Evolutionary conservation across 495 filamentous ascomycete species (phyloP).

Genomic region (Aspergillus hancockii): DNA sequence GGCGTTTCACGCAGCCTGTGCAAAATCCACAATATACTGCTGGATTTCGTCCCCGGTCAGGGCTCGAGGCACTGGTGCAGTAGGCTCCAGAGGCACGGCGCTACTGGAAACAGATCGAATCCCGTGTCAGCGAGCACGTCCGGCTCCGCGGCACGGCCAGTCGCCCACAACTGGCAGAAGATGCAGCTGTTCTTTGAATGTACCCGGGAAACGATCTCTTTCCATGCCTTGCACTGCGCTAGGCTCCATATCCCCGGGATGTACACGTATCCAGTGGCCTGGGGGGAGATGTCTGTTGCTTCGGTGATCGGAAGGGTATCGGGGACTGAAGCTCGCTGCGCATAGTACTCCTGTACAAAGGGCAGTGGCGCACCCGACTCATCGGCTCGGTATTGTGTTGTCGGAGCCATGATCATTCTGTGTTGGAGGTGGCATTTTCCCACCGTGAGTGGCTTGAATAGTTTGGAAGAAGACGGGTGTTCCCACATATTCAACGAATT

Average conservation of each 20-base stretch:
- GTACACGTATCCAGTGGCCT: slow-evolving; percentile 41
- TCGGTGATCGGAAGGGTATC: slow-evolving; percentile 59
- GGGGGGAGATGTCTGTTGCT: slow-evolving; percentile 61
- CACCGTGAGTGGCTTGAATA: slow-evolving; percentile 55
- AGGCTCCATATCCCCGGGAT: slow-evolving; percentile 51
- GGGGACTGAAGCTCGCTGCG: slow-evolving; percentile 49
- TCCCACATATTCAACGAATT: too few relatives aligned
- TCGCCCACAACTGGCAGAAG: slow-evolving; percentile 53
- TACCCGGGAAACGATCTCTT: slow-evolving; percentile 49
- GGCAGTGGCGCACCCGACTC: slow-evolving; percentile 32
- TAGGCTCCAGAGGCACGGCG: slow-evolving; percentile 31
- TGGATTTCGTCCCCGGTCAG: slow-evolving; percentile 48
- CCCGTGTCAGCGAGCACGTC: slow-evolving; percentile 30
- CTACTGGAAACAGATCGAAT: slow-evolving; percentile 22
- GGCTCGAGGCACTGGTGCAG: slow-evolving; percentile 37
- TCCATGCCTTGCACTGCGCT: slow-evolving; percentile 51
- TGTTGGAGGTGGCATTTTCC: slow-evolving; percentile 45
- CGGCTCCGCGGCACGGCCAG: slow-evolving; percentile 45
- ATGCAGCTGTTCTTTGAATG: slow-evolving; percentile 53
- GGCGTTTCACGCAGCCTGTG: slow-evolving; percentile 58
- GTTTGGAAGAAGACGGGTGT: slow-evolving; percentile 10
- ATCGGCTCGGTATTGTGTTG: slow-evolving; percentile 49
- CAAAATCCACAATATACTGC: slow-evolving; percentile 49
- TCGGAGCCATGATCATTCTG: slow-evolving; percentile 52
- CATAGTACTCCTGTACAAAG: slow-evolving; percentile 50